Percentiles rank a stretch among this genome's conserved stretches.
Evolutionary conservation across 2,329 filamentous ascomycete genomes (phyloP).

Genomic region (Akanthomyces muscarius): DNA sequence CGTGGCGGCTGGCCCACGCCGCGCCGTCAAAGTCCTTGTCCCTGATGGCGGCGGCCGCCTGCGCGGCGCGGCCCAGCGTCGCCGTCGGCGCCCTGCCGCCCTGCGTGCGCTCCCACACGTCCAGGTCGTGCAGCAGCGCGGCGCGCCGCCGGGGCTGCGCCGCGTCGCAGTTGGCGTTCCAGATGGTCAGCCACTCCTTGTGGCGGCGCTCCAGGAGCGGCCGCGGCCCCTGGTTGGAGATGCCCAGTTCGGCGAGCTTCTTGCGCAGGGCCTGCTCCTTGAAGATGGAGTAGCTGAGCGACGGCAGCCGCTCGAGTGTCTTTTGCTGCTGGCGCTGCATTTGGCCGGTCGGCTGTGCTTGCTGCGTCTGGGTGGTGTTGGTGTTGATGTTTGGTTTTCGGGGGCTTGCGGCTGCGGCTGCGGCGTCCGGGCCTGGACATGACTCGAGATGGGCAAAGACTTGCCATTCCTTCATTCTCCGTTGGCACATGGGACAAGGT

Average conservation of each 20-base stretch:
- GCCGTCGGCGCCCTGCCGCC: conserved; percentile 54
- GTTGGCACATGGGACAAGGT: conserved; percentile 76
- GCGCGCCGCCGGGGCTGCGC: conserved; percentile 63
- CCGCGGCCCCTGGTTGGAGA: conserved; percentile 66
- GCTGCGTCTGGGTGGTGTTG: background rate
- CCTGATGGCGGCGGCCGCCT: conserved; percentile 54
- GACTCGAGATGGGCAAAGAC: conserved; percentile 80
- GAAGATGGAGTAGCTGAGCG: conserved; percentile 82
- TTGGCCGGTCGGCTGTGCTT: conserved; percentile 18
- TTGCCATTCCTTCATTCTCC: conserved; percentile 71
- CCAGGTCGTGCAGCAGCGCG: conserved; percentile 74
- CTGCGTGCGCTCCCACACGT: conserved; percentile 81
- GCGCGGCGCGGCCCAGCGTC: conserved; percentile 27
- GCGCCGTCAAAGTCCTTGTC: conserved; percentile 83
- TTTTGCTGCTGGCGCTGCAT: conserved; percentile 30
- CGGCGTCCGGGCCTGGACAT: conserved; percentile 41
- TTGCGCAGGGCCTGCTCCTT: conserved; percentile 74
- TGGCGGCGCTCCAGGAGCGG: conserved; percentile 73
- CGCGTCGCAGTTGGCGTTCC: conserved; percentile 96
- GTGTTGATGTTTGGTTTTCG: background rate
- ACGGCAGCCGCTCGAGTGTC: conserved; percentile 63
- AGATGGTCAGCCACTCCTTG: conserved; percentile 89
- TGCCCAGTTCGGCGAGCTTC: conserved; percentile 76
- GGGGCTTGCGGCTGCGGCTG: conserved; percentile 17
- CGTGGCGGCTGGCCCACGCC: conserved; percentile 71